Evolutionary conservation across 1,284 basidiomycete species (phyloP).

Genomic region (Phellopilus nigrolimitatus): DNA sequence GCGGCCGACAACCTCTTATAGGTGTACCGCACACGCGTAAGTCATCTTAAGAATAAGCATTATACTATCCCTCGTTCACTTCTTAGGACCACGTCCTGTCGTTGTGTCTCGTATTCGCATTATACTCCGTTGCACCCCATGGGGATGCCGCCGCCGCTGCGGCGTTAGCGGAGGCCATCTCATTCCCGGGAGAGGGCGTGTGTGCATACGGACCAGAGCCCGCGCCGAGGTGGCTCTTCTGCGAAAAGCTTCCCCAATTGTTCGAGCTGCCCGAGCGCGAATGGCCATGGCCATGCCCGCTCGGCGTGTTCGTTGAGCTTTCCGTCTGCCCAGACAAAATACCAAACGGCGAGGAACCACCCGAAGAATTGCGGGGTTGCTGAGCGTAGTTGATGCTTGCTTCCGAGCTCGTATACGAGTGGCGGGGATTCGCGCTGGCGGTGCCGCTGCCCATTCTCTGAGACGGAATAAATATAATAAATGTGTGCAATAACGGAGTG

Average conservation of each 20-base stretch:
- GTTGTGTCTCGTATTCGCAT: constrained; percentile 14
- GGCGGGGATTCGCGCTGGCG: constrained; percentile 54
- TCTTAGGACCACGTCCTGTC: constrained; percentile 20
- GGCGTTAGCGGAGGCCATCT: constrained; percentile 47
- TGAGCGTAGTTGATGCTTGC: constrained; percentile 48
- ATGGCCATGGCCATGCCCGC: constrained; percentile 63
- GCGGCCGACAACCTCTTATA: background rate
- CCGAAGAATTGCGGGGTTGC: constrained; percentile 40
- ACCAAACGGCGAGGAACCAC: constrained; percentile 42
- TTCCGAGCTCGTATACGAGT: constrained; percentile 70
- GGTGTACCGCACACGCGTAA: constrained; percentile 4
- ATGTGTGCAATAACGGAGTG: constrained; percentile 7
- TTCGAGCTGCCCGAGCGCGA: constrained; percentile 72
- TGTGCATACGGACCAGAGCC: constrained; percentile 47
- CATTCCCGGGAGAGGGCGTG: constrained; percentile 51
- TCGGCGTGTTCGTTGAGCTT: constrained; percentile 33
- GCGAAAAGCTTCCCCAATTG: constrained; percentile 64
- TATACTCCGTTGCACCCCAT: constrained; percentile 62
- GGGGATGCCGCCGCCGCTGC: constrained; percentile 34
- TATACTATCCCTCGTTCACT: constrained; percentile 3
- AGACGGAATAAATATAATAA: constrained; percentile 22
- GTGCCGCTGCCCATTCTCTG: constrained; percentile 49
- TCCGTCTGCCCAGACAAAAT: constrained; percentile 38
- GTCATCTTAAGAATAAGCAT: constrained; percentile 20
- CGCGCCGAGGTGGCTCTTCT: constrained; percentile 45